These are phyloP conservation scores for Thalassiosira ordinaria DNA, from an alignment of 352 stramenopile genomes.

Conservation along the genomic window DNA sequence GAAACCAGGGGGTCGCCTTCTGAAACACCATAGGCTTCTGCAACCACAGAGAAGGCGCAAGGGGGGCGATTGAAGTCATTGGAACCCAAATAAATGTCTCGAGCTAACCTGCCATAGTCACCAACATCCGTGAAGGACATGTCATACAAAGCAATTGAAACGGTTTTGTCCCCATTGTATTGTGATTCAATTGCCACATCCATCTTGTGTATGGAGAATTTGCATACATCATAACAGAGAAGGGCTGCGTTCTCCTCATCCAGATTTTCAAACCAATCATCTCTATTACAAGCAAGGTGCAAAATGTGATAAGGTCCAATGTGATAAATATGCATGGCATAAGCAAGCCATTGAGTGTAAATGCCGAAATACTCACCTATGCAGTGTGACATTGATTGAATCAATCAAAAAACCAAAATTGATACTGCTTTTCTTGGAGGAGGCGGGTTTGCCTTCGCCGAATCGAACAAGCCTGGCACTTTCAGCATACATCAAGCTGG, in stretches of 20 bases:
- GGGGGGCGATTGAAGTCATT: conserved; percentile 43
- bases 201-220: conserved; percentile 57
- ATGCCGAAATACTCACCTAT: conserved; percentile 17
- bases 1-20: conserved; percentile 56
- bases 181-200: conserved; percentile 32
- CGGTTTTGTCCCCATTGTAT: conserved; percentile 47
- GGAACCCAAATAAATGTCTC: conserved; percentile 35
- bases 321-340: too few relatives aligned
- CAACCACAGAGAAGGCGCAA: conserved; percentile 69
- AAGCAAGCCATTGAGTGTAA: too few relatives aligned
- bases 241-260: conserved; percentile 45
- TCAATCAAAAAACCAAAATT: conserved; percentile 38
- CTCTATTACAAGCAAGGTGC: too few relatives aligned
- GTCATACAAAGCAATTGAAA: conserved; percentile 58
- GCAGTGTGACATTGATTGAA: conserved; percentile 60
- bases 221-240: conserved; percentile 69
- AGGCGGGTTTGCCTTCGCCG: conserved; percentile 43
- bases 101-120: conserved; percentile 60
- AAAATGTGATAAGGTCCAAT: too few relatives aligned
- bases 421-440: conserved; percentile 6
- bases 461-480: conserved; percentile 75
- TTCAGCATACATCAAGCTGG: conserved; percentile 48
- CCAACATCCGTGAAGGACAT: conserved; percentile 74
- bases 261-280: conserved; percentile 62
- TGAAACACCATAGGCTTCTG: conserved; percentile 63